Conservation (phyloP, 805 yeast species). For the Yueomyces sp. region DNA sequence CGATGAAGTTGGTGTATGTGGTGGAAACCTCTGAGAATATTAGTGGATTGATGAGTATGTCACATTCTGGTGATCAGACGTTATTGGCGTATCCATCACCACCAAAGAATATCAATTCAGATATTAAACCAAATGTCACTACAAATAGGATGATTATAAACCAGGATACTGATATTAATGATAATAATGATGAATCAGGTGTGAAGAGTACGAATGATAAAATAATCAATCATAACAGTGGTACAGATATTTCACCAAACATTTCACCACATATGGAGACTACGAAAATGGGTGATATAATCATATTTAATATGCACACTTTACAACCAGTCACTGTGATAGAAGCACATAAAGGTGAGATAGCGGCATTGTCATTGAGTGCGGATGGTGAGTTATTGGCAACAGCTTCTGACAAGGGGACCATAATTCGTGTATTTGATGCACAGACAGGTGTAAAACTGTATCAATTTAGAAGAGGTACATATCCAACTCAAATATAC, state of each 20-base stretch:
- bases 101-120: constrained; percentile 36
- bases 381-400: constrained; percentile 55
- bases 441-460: constrained; percentile 49
- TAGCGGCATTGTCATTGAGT: constrained; percentile 52
- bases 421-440: constrained; percentile 57
- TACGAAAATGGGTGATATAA: constrained; percentile 46
- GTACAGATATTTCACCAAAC: neutral
- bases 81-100: constrained; percentile 68
- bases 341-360: constrained; percentile 59
- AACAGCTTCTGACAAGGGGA: constrained; percentile 67
- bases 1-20: constrained; percentile 49
- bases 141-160: constrained; percentile 13
- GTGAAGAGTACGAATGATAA: neutral
- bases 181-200: neutral
- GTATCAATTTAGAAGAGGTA: constrained; percentile 62
- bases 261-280: constrained; percentile 4
- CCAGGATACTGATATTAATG: neutral
- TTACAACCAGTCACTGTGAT: constrained; percentile 55
- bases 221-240: constrained; percentile 2
- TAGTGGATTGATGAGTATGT: constrained; percentile 48
- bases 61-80: constrained; percentile 35
- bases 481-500: constrained; percentile 69
- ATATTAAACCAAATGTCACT: constrained; percentile 18
- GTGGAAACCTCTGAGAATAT: constrained; percentile 36
- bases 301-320: constrained; percentile 47